Base-by-base conservation (phyloP, 345 rosid species). In the Diplotaxis tenuifolia region DNA sequence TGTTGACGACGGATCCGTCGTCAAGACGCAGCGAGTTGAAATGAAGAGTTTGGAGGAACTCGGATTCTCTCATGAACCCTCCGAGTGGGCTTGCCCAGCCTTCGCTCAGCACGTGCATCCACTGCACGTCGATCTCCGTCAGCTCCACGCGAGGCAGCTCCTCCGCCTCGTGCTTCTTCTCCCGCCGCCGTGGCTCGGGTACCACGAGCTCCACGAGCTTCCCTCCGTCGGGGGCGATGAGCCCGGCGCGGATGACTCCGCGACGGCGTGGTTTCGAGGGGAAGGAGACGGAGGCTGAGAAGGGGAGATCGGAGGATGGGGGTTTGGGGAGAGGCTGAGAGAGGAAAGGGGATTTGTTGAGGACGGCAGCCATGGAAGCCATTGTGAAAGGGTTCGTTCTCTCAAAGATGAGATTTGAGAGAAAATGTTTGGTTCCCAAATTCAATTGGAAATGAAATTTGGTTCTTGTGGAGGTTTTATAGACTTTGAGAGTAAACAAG, bases 31-130 rank as follows among this genome's bases (percentile, higher is more conserved):
- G 87, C 72, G 92, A 84, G 87, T 92, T 92, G 79, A 92, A 95
- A 90, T 92, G 97, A 92, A 95, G 99, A 76, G 99, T 90, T 95
- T 95, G 99, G 96, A 95, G 99, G 99, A 95, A 92, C 99, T 95
- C 94, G 90, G 96, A 84, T 84, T 92, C 92, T 80, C 89, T 87
- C 99, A 95, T 95, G 94, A 92, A 95, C 11, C 99, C 99, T 3
- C 81, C 76, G 63, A 92, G 89, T 5, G 99, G 99, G 54, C 99
- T 95, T 45, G 97, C 97, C 99, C 99, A 95, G 19, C 97, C 99
- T 82, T 95, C 97, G 84, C 97, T 87, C 71, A 95, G 73, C n/a
- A 95, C 99, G 82, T 95, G 96, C 74, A 90, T 88, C 99, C 99
- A 92, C 74, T 95, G 86, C 23, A 80, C 12, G 68, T 95, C 99